phyloP scores from a whole-genome alignment of 345 rosid genomes.

The Clarkia xantiana region DNA sequence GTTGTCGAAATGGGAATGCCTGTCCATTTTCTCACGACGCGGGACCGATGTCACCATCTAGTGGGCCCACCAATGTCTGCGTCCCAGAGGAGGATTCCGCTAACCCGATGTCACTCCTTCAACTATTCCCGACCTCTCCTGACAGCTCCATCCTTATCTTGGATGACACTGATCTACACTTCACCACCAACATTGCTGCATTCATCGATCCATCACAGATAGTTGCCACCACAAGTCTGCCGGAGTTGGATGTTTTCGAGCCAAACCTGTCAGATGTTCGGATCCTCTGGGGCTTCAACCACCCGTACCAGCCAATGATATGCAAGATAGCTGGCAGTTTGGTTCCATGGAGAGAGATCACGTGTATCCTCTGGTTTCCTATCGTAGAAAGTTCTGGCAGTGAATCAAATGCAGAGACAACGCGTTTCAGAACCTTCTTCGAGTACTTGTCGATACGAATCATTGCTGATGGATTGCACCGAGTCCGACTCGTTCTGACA shows the following conservation, averaged over 20 bases:
- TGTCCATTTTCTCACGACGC: conserved; percentile 58
- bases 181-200: conserved; percentile 44
- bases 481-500: conserved; percentile 40
- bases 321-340: conserved; percentile 24
- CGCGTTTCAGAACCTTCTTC: conserved; percentile 45
- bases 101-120: conserved; percentile 28
- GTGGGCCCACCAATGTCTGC: conserved; percentile 20
- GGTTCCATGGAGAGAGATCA: conserved; percentile 58
- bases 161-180: conserved; percentile 51
- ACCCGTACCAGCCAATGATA: conserved; percentile 57
- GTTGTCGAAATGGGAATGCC: conserved; percentile 65
- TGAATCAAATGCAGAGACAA: conserved; percentile 37
- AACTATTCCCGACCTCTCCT: conserved; percentile 29
- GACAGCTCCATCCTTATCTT: conserved; percentile 52
- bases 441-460: conserved; percentile 60
- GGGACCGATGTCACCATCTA: conserved; percentile 13
- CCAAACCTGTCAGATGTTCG: conserved; percentile 27
- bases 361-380: conserved; percentile 62
- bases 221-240: conserved; percentile 40
- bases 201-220: conserved; percentile 39
- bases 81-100: conserved; percentile 41
- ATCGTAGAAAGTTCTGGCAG: conserved; percentile 30
- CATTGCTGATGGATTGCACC: conserved; percentile 36
- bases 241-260: conserved; percentile 26
- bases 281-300: conserved; percentile 53